phyloP scores from a whole-genome alignment of 2,329 filamentous ascomycete species.

The Calonectria hongkongensis region DNA sequence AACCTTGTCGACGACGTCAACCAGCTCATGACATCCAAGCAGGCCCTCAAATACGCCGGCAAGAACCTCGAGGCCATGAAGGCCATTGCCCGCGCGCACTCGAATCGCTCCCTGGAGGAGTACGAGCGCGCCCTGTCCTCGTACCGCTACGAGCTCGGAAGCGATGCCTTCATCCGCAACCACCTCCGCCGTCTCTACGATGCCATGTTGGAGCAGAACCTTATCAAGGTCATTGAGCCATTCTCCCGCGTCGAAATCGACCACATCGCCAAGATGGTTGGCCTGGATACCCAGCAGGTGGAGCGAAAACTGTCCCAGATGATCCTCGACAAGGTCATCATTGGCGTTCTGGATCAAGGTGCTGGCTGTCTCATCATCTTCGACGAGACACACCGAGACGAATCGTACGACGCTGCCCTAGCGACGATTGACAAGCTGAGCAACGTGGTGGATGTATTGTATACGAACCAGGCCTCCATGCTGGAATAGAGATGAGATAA shows the following conservation, averaged over 20 bases:
- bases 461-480: conserved; percentile 97
- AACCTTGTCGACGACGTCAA: conserved; percentile 98
- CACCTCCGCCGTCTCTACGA: conserved; percentile 97
- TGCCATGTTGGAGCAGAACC: conserved; percentile 98
- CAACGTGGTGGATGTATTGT: conserved; percentile 97
- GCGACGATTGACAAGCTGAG: conserved; percentile 97
- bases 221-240: conserved; percentile 99
- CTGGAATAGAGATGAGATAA: conserved; percentile 79
- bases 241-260: conserved; percentile 98
- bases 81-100: conserved; percentile 95
- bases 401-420: conserved; percentile 94
- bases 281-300: conserved; percentile 95
- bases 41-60: conserved; percentile 96
- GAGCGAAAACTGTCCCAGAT: conserved; percentile 99
- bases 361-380: conserved; percentile 98
- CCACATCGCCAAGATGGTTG: conserved; percentile 98
- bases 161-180: conserved; percentile 96
- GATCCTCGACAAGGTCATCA: conserved; percentile 99
- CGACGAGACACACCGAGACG: conserved; percentile 94
- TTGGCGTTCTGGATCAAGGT: conserved; percentile 96
- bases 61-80: conserved; percentile 99
- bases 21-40: conserved; percentile 94
- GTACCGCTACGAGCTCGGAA: conserved; percentile 94
- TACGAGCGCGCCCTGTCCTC: conserved; percentile 94
- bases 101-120: conserved; percentile 95